Evolutionary conservation across 1,284 basidiomycete genomes (phyloP), one percentile per base, ranked within the genome.

Genomic region (Mycena citricolor): DNA sequence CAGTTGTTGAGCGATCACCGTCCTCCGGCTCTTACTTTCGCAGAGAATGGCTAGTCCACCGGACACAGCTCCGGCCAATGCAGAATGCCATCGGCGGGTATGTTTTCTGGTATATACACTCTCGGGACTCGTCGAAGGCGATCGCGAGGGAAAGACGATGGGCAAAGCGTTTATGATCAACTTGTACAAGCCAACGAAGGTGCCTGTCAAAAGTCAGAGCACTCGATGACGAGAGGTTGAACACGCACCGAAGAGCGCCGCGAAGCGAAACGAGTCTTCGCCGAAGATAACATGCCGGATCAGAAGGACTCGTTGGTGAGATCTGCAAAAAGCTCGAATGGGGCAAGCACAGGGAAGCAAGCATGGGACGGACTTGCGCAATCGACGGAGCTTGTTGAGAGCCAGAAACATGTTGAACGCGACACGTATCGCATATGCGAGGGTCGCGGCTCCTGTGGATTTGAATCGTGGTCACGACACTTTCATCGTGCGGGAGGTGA

Each of bases 1-100:
- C 56, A 94, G 70, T 70, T 97, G 94, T 57, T 97, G 94, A 0
- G 88, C 88, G 49, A 97, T 88, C 8, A 81, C 79, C 3, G 77
- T 71, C 47, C 90, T 71, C 34, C 87, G 70, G 2, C 74, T 73
- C 45, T 71, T 74, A 56, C 79, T 86, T 68, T 97, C 92, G 60
- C 86, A 90, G 60, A 90, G 69, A 34, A 98, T 79, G 0, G 86
- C 87, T 16, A 90, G 53, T 7, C 82, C 85, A 11, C 90, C 89
- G 0, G 87, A 88, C 16, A 93, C 60, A 0, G 87, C 81, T n/a
- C 94, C 94, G 3, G 94, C 93, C 5, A 90, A 62, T 0, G 90
- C 82, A 1, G 93, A 84, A 60, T 97, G 90, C 94, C 94, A 97
- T 54, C 84, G 67, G 49, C 74, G 69, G n/a, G 77, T 88, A 64